Evolutionary conservation across 2,329 filamentous ascomycete species (phyloP), one percentile per base, ranked within the genome.

Genomic region (Aureobasidium sp.): DNA sequence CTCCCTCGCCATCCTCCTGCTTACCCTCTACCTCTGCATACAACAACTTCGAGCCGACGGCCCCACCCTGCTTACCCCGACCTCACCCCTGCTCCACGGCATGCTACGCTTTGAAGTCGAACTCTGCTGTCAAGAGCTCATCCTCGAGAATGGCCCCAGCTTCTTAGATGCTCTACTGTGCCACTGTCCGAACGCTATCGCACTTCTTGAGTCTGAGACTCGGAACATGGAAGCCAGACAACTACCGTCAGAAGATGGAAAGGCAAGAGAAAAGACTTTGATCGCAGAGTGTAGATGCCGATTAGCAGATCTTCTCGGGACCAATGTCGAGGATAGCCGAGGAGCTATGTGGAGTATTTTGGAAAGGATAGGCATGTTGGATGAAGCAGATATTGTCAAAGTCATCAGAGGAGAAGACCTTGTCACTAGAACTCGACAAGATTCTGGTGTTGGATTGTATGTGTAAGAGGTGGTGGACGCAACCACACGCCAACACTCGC

Each of bases 21-120:
- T 74, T 65, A 71, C 70, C 12, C 66, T 73, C 26, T 64, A 70
- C 43, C 66, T 68, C 15, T 66, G 64, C 9, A 67, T 73, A 43
- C 69, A 70, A 44, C 70, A 73, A 26, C 59, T 74, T 20, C 65
- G 72, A 3, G 68, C 69, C 43, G 66, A 70, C 24, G 71, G 71
- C 9, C 70, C 71, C 10, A 63, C 64, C n/a, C 67, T 70, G 2
- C 67, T 71, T 24, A 65, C 69, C 29, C 64, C 62, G 37, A 46
- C 57, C 41, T 20, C 61, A 41, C 59, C 61, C 29, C 55, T 53
- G 9, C 27, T 53, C 41, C 48, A 43, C 36, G 29, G 56, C 50
- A 44, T 56, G 41, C 63, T 63, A 26, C 60, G 71, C n/a, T 66
- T 65, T 20, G 71, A 73, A 55, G 67, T 72, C 29, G 71, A 74